Evolutionary conservation across 2,329 filamentous ascomycete species (phyloP).

Genomic region (Diplodia corticola): DNA sequence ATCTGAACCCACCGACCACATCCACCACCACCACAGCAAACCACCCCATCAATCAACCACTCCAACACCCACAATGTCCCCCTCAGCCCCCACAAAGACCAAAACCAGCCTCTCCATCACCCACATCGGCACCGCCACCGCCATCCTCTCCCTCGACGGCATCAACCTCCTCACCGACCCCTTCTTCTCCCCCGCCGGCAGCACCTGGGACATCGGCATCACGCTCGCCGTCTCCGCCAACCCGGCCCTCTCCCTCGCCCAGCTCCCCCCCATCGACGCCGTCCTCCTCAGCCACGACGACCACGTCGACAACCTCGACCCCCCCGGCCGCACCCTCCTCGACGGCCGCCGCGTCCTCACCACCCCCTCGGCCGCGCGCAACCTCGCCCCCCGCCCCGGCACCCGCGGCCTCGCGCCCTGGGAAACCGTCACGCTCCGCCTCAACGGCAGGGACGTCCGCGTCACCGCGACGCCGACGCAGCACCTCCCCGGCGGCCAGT

Average conservation of each 20-base stretch:
- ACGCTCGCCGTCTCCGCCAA: constrained; percentile 5
- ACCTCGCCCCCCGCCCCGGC: constrained; percentile 46
- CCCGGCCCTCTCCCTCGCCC: constrained; percentile 40
- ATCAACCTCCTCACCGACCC: constrained; percentile 32
- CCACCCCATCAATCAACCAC: too few relatives aligned
- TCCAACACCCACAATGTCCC: not conserved
- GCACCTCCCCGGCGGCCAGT: constrained; percentile 49
- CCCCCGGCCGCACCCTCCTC: constrained; percentile 47
- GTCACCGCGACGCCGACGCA: constrained; percentile 48
- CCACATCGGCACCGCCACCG: constrained; percentile 52
- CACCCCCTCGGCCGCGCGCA: constrained; percentile 47
- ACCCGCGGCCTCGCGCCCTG: constrained; percentile 35
- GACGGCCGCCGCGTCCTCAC: constrained; percentile 51
- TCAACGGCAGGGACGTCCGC: constrained; percentile 39
- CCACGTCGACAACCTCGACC: constrained; percentile 53
- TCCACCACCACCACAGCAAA: not conserved
- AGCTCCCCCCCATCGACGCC: constrained; percentile 51
- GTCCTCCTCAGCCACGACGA: constrained; percentile 54
- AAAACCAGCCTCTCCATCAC: constrained; percentile 41
- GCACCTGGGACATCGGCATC: constrained; percentile 8
- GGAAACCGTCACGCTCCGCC: constrained; percentile 32
- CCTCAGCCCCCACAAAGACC: not conserved
- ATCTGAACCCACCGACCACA: not conserved
- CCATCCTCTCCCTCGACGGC: constrained; percentile 42
- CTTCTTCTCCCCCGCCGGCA: constrained; percentile 30